These are phyloP conservation scores for Xylogone sp. DNA, from an alignment of 2,329 filamentous ascomycete species.

Conservation along the genomic window DNA sequence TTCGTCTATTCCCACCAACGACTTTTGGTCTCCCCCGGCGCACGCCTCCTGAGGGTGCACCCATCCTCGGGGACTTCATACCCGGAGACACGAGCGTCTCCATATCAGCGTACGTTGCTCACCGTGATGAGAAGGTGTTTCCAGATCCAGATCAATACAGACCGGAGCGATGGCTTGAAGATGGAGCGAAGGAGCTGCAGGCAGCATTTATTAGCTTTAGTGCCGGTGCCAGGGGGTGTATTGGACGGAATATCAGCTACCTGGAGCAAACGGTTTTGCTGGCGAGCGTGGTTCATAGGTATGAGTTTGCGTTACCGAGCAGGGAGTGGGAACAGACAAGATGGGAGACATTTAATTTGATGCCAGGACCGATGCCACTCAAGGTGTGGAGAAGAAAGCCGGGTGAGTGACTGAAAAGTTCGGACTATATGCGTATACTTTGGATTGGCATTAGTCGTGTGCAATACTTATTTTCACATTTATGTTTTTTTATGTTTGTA, in stretches of 20 bases:
- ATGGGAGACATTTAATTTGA: slow-evolving; percentile 23
- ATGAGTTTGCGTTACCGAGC: slow-evolving; percentile 33
- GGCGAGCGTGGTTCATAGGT: slow-evolving; percentile 38
- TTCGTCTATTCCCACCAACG: slow-evolving; percentile 41
- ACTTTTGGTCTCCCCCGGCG: slow-evolving; percentile 39
- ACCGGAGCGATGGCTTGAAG: slow-evolving; percentile 39
- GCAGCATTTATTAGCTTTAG: slow-evolving; percentile 36
- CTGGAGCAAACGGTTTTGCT: slow-evolving; percentile 43
- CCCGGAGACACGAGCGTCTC: slow-evolving; percentile 40
- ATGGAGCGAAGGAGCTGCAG: slow-evolving; percentile 34
- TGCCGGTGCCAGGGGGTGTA: slow-evolving; percentile 35
- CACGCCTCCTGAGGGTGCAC: slow-evolving; percentile 39
- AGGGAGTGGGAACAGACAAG: slow-evolving; percentile 25
- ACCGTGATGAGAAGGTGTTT: slow-evolving; percentile 34
- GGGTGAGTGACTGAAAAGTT: background rate
- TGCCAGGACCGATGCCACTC: slow-evolving; percentile 20
- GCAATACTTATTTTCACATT: background rate
- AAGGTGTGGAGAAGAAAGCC: slow-evolving; percentile 23
- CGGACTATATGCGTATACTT: too few species aligned
- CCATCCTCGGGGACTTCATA: slow-evolving; percentile 41
- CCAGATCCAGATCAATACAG: slow-evolving; percentile 33
- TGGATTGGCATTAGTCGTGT: too few species aligned
- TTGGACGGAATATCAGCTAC: slow-evolving; percentile 38
- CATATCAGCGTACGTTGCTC: slow-evolving; percentile 37
- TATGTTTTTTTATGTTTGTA: background rate